Evolutionary conservation across 306 rosid species (phyloP), one percentile per base, ranked within the genome.

Genomic region (Glycine tomentella): DNA sequence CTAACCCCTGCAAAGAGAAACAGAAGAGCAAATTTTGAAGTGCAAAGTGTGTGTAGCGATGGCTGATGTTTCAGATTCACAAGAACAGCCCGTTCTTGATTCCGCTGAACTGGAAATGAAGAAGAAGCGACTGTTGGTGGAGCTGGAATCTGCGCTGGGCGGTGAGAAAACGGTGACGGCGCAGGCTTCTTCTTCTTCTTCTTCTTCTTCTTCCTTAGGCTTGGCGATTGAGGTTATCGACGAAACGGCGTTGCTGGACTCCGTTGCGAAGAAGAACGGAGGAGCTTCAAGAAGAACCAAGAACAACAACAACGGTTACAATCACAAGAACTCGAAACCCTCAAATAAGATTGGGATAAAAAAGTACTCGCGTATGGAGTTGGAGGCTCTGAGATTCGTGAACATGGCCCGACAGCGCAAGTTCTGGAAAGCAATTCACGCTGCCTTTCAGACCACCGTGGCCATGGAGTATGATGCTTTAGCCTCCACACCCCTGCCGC

Each of bases 241-340:
- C 72, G 97, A 95, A 44, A 95, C 97, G 4, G 98, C 98, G 14
- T 61, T 95, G 85, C 85, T 94, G 4, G 91, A 87, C 7, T 42
- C 86, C 40, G 25, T 84, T 52, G 64, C 76, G 40, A 76, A 65
- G 31, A 25, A 25, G 77, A 87, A 67, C 64, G 82, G 56, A 48
- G 72, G 31, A 20, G 20, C 20, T 25, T 25, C 31, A 25, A 25
- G 86, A 81, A 86, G 87, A 83, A 63, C 80, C 76, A 52, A 81
- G 6, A 45, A 45, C 2, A 4, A 38, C 44, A 38, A 25, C 31
- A 25, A 25, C 2, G 31, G 31, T 25, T 2, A 25, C 31, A 25
- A 25, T 25, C 31, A 25, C 31, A 0, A 0, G 31, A 25, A 25
- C 1, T 25, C 31, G 31, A 25, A 25, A 10, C 49, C 49, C 31